A percentile compares a stretch with the other conserved stretches of the same genome.
Conservation (phyloP, 768 basidiomycete species). For the Cystofilobasidium macerans region DNA sequence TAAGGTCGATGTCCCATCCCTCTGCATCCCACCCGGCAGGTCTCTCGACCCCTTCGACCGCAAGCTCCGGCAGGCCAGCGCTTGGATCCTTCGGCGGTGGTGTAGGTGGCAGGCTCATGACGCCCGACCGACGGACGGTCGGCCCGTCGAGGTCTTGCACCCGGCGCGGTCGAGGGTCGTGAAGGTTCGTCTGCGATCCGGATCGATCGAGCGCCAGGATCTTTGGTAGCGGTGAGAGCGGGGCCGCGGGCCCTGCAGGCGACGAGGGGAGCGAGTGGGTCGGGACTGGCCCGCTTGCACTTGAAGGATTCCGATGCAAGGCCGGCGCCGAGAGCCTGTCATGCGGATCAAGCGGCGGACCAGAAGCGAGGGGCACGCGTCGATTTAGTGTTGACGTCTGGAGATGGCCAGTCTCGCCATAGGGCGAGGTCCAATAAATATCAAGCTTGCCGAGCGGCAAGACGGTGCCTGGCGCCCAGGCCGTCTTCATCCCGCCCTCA, state of each 20-base stretch:
- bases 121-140: neutral
- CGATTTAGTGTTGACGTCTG: constrained; percentile 82
- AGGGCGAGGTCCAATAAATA: constrained; percentile 74
- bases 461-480: constrained; percentile 52
- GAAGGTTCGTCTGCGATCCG: neutral
- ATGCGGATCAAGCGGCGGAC: constrained; percentile 27
- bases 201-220: neutral
- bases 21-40: neutral
- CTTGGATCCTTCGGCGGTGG: constrained; percentile 1
- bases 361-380: constrained; percentile 46
- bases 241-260: neutral
- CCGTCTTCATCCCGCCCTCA: constrained; percentile 35
- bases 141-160: neutral
- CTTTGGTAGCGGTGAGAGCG: neutral
- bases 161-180: neutral
- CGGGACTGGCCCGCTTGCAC: neutral
- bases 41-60: neutral
- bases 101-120: neutral
- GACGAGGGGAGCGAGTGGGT: neutral
- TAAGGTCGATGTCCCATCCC: constrained; percentile 9
- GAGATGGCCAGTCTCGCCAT: constrained; percentile 74
- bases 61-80: neutral
- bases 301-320: neutral
- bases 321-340: neutral
- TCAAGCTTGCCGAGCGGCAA: constrained; percentile 72